Conservation (phyloP, 202 grass and related monocot species). For the Brachypodium distachyon region DNA sequence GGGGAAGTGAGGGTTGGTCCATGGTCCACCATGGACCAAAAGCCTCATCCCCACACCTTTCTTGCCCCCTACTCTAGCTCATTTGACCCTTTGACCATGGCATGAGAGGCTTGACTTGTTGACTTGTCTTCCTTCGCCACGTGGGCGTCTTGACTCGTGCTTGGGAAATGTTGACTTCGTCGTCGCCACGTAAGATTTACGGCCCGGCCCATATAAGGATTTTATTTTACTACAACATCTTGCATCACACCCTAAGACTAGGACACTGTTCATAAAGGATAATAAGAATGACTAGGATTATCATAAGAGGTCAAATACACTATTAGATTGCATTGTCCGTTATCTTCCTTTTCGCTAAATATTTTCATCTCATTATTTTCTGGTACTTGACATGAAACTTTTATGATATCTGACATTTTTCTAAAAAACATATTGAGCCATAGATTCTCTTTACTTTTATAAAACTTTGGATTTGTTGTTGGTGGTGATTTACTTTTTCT, state of each 20-base stretch:
- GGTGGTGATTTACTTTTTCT: background rate
- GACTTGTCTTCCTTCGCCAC: no score
- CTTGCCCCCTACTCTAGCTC: no score
- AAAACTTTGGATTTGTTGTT: background rate
- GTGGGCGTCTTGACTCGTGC: no score
- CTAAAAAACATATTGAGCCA: background rate
- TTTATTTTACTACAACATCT: no score
- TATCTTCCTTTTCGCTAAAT: background rate
- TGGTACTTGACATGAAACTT: background rate
- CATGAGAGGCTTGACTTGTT: no score
- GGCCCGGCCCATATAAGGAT: no score
- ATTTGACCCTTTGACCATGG: no score
- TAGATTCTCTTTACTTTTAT: background rate
- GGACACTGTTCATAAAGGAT: slow-evolving; percentile 61
- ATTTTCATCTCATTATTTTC: background rate
- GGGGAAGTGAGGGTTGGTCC: no score
- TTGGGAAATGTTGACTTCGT: no score
- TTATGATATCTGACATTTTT: background rate
- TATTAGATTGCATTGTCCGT: slow-evolving; percentile 5
- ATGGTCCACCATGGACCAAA: no score
- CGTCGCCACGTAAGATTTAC: no score
- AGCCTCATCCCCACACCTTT: no score
- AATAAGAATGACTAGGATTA: background rate
- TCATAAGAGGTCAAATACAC: background rate
- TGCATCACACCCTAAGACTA: slow-evolving; percentile 71